A percentile compares a stretch with the other conserved stretches of the same genome.
These are phyloP conservation scores for Phytophthora brassicae DNA, from an alignment of 352 stramenopile genomes.

Conservation along the genomic window DNA sequence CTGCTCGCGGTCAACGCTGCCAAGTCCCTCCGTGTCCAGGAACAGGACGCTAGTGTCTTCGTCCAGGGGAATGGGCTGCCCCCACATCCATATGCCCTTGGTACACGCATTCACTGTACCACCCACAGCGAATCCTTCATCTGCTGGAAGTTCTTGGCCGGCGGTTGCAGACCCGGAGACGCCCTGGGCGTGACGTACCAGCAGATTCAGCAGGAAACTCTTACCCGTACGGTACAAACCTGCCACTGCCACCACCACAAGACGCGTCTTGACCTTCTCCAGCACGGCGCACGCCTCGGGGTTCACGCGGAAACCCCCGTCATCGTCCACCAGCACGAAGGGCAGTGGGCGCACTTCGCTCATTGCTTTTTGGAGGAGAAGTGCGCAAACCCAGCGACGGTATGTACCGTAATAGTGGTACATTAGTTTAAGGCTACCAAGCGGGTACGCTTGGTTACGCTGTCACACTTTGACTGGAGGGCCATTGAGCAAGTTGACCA, in stretches of 20 bases:
- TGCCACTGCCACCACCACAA: conserved; percentile 86
- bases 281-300: conserved; percentile 69
- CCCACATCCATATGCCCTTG: conserved; percentile 93
- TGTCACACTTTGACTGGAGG: conserved; percentile 16
- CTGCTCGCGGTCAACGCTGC: conserved; percentile 79
- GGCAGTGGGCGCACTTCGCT: conserved; percentile 60
- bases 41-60: conserved; percentile 79
- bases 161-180: background rate
- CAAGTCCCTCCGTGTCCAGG: conserved; percentile 89
- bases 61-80: conserved; percentile 68
- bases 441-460: background rate
- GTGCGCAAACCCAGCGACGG: conserved; percentile 9
- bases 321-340: conserved; percentile 80
- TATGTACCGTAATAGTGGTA: background rate
- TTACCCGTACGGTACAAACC: conserved; percentile 91
- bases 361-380: conserved; percentile 24
- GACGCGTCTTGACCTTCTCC: conserved; percentile 69
- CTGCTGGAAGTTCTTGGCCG: conserved; percentile 7
- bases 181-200: conserved; percentile 42
- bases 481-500: conserved; percentile 3
- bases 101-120: conserved; percentile 89
- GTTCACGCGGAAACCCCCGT: conserved; percentile 80
- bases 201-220: conserved; percentile 88
- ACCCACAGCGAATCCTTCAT: conserved; percentile 76
- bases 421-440: too few relatives aligned